These are phyloP conservation scores for Setomelanomma holmii DNA, from an alignment of 2,329 filamentous ascomycete genomes.

Conservation along the genomic window DNA sequence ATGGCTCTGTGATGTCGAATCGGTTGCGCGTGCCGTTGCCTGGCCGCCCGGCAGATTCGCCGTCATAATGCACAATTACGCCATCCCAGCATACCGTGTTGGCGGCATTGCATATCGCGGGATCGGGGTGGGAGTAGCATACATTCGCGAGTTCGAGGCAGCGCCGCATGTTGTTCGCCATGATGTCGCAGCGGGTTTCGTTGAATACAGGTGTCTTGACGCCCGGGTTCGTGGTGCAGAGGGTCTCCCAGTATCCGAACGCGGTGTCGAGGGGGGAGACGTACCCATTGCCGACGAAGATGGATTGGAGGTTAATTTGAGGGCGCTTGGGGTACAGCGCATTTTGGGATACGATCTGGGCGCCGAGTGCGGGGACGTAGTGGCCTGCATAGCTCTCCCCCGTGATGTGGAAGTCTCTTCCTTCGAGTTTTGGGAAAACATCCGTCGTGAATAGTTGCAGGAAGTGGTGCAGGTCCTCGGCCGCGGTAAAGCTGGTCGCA, in stretches of 20 bases:
- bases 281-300: constrained; percentile 57
- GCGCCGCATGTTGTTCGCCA: constrained; percentile 55
- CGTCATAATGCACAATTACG: constrained; percentile 51
- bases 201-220: constrained; percentile 54
- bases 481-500: constrained; percentile 52
- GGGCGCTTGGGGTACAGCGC: constrained; percentile 49
- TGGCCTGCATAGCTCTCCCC: constrained; percentile 61
- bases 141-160: constrained; percentile 52
- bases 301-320: constrained; percentile 53
- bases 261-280: constrained; percentile 52
- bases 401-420: constrained; percentile 55
- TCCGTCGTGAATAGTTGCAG: constrained; percentile 57
- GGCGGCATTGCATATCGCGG: constrained; percentile 51
- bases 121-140: constrained; percentile 52
- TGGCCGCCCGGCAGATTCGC: constrained; percentile 45
- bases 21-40: constrained; percentile 51
- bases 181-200: constrained; percentile 55
- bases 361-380: constrained; percentile 56
- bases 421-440: constrained; percentile 52
- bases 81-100: constrained; percentile 47
- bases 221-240: constrained; percentile 56
- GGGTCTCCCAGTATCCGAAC: constrained; percentile 57
- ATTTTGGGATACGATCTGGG: constrained; percentile 56
- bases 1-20: constrained; percentile 54
- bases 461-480: constrained; percentile 59